Percentiles rank a stretch among this genome's conserved stretches.
Evolutionary conservation across 1,139 yeast species (phyloP).

Genomic region (Yamadazyma atlantica): DNA sequence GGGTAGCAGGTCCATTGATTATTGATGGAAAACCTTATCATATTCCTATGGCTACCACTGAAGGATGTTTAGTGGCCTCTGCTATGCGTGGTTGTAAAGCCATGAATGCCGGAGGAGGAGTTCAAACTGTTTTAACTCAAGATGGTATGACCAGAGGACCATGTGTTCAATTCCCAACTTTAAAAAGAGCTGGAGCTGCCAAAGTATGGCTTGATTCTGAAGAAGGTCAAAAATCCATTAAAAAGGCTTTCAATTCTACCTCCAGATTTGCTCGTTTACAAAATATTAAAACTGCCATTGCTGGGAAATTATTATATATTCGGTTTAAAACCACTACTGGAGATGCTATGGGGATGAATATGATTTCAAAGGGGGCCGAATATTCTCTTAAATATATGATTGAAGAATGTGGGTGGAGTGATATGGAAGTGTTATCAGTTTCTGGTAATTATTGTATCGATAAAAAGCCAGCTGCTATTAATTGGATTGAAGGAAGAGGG

Average conservation of each 20-base stretch:
- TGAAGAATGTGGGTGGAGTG: slow-evolving; percentile 87
- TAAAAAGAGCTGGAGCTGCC: slow-evolving; percentile 89
- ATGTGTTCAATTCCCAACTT: slow-evolving; percentile 82
- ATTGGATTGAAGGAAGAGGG: slow-evolving; percentile 99
- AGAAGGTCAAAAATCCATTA: slow-evolving; percentile 80
- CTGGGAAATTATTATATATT: slow-evolving; percentile 87
- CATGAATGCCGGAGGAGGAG: slow-evolving; percentile 96
- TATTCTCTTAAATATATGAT: slow-evolving; percentile 79
- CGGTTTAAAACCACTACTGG: slow-evolving; percentile 97
- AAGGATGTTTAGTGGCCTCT: slow-evolving; percentile 97
- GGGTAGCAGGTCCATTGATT: slow-evolving; percentile 94
- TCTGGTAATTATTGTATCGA: slow-evolving; percentile 98
- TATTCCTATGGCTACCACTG: slow-evolving; percentile 99
- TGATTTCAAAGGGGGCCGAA: slow-evolving; percentile 99
- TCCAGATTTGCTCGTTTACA: slow-evolving; percentile 96
- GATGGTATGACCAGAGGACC: slow-evolving; percentile 99
- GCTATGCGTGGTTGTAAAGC: slow-evolving; percentile 99
- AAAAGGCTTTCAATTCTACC: slow-evolving; percentile 92
- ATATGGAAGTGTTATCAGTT: slow-evolving; percentile 88
- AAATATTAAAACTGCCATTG: slow-evolving; percentile 87
- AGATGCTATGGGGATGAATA: slow-evolving; percentile 99
- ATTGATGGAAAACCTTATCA: slow-evolving; percentile 86
- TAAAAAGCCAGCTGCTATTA: slow-evolving; percentile 95
- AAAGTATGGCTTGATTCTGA: slow-evolving; percentile 95
- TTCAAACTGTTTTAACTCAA: slow-evolving; percentile 82